Evolutionary conservation across 192 early-diverging fungal genomes (phyloP), one percentile per base, ranked within the genome.

Genomic region (Mortierella claussenii): DNA sequence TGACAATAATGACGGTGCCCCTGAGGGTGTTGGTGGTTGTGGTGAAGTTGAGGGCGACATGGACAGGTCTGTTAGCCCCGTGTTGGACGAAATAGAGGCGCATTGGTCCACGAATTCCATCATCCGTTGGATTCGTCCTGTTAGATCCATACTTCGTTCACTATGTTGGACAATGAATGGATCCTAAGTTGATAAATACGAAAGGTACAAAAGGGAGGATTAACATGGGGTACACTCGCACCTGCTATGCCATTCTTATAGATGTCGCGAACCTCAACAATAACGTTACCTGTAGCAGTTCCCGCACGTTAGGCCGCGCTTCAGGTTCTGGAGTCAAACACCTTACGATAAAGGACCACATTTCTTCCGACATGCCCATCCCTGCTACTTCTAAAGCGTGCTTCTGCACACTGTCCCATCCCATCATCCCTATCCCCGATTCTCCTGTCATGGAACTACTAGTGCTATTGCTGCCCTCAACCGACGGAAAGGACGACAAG

Each of bases 91-190:
- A 2, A 75, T 59, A 1, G 34, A n/a, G 11, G 70, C 51, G 26
- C 70, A 75, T 2, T 75, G 70, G 27, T 65, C 57, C 4, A 75
- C 62, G 57, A 75, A 75, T 2, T 75, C 70, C 49, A 75, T 55
- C 70, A 75, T 75, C 7, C 51, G 48, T 30, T 33, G 34, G 24
- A 75, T 75, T 18, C 70, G 28, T 20, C 2, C 28, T 24, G 60
- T 42, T 0, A 75, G 49, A 33, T 65, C 70, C n/a, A 33, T 31
- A 4, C 63, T 60, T 27, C 33, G 26, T 10, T 53, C 11, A 26
- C 28, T 44, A 20, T 75, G 24, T 31, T 37, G 55, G 5, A n/a
- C 21, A 40, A 75, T 65, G 33, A 75, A 65, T 21, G 70, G 55
- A 17, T 75, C 70, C 57, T 75, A 61, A 8, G 40, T 4, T 23